Conservation (phyloP, 305 asterid species). For the Rubia peregrina region DNA sequence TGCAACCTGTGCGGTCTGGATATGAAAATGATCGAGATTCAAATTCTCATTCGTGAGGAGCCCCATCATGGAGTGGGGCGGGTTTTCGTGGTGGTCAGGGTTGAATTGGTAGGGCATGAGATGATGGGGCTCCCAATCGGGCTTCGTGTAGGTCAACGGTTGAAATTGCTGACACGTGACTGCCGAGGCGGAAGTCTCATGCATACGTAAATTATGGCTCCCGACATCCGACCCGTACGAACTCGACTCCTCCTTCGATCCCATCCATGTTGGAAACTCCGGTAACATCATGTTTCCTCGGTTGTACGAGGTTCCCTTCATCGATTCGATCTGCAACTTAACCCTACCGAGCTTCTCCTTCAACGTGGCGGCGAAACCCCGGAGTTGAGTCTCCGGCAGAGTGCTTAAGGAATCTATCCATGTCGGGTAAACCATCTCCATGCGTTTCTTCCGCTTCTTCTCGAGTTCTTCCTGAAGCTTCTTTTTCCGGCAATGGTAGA, state of each 20-base stretch:
- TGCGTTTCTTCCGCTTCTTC: slow-evolving; percentile 34
- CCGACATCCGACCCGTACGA: background rate
- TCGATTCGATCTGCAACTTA: slow-evolving; percentile 28
- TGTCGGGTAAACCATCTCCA: slow-evolving; percentile 47
- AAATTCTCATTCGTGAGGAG: background rate
- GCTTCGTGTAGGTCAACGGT: background rate
- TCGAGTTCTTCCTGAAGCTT: slow-evolving; percentile 44
- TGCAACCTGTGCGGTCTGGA: background rate
- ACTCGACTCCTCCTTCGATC: background rate
- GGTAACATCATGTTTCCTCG: background rate
- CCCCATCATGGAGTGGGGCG: background rate
- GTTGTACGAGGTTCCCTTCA: slow-evolving; percentile 13
- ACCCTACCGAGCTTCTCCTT: slow-evolving; percentile 23
- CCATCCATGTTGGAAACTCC: slow-evolving; percentile 2
- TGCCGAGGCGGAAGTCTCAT: no score
- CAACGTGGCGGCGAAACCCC: slow-evolving; percentile 30
- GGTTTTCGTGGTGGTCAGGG: background rate
- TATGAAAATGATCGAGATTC: background rate
- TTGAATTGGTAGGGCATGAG: background rate
- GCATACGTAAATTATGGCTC: no score
- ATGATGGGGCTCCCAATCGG: background rate
- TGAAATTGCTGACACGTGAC: slow-evolving; percentile 16
- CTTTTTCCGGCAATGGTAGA: slow-evolving; percentile 35
- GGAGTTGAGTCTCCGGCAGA: slow-evolving; percentile 25
- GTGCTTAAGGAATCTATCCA: slow-evolving; percentile 22